These are phyloP conservation scores for Aspergillus costaricaensis DNA, from an alignment of 2,329 filamentous ascomycete genomes.

Conservation along the genomic window DNA sequence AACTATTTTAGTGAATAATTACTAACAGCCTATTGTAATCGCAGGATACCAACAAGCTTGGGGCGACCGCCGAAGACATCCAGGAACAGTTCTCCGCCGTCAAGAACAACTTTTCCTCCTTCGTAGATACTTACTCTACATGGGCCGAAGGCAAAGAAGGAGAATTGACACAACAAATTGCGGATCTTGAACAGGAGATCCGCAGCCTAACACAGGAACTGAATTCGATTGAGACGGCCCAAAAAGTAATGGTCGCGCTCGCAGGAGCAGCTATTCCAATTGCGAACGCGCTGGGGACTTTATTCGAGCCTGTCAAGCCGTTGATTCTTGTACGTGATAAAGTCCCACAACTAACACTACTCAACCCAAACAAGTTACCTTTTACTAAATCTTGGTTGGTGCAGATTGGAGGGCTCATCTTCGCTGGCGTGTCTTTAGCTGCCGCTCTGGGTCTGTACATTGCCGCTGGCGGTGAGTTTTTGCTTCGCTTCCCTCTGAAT, in stretches of 20 bases:
- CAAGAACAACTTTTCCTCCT: background rate
- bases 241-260: background rate
- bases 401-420: constrained; percentile 2
- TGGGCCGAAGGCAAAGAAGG: constrained; percentile 8
- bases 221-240: background rate
- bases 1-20: background rate
- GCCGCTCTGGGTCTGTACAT: background rate
- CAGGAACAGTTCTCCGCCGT: background rate
- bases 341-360: no score
- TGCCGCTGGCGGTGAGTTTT: background rate
- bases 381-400: background rate
- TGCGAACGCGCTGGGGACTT: no score
- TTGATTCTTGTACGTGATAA: no score
- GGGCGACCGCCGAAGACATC: background rate
- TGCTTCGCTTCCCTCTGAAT: no score
- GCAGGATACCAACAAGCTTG: background rate
- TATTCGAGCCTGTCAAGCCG: no score
- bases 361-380: background rate
- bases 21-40: background rate
- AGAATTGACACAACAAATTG: background rate
- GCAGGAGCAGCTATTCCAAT: background rate
- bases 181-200: background rate
- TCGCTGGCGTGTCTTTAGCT: background rate
- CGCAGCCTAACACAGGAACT: background rate
- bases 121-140: background rate